Evolutionary conservation across 1,284 basidiomycete species (phyloP), one percentile per base, ranked within the genome.

Genomic region (Spongiforma sp.): DNA sequence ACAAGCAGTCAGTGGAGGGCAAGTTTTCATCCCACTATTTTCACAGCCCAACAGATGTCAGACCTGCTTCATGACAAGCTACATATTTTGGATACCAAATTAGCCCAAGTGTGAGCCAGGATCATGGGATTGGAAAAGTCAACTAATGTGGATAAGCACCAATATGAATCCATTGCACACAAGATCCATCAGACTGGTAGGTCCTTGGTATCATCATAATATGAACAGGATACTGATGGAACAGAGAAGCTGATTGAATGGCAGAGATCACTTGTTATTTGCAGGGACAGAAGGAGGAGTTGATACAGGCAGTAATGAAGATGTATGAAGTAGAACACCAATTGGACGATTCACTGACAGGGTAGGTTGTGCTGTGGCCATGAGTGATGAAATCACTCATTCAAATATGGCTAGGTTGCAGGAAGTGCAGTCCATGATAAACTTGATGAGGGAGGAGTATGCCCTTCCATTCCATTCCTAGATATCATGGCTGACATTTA

Each of bases 1-100:
- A 73, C 67, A 57, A 68, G 73, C 28, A 73, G 78, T 58, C 66
- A 79, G 9, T 68, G 69, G 28, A 69, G 72, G 26, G 72, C 78
- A 77, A 69, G 36, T 71, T 57, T 36, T 53, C n/a, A 59, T 37
- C 55, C 65, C 19, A 54, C 57, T 54, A 14, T 61, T 63, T 67
- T 64, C 28, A n/a, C 56, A 86, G 85, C 85, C 5, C 79, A 83
- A 64, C 80, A 85, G 65, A 84, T 86, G 37, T 82, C 79, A 26
- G 84, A 86, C 57, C 70, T 86, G 14, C 76, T 86, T 5, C 81
- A 84, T n/a, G 82, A 84, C 65, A 85, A 85, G 63, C 72, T 86
- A 1, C 79, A 83, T 46, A 69, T 77, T 55, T 78, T 83, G 62
- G 78, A 80, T 5, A 74, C 79, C 6, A 80, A 84, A 60, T 67